Conservation (phyloP, 1,284 basidiomycete species). For the Cryptococcus wingfieldii region DNA sequence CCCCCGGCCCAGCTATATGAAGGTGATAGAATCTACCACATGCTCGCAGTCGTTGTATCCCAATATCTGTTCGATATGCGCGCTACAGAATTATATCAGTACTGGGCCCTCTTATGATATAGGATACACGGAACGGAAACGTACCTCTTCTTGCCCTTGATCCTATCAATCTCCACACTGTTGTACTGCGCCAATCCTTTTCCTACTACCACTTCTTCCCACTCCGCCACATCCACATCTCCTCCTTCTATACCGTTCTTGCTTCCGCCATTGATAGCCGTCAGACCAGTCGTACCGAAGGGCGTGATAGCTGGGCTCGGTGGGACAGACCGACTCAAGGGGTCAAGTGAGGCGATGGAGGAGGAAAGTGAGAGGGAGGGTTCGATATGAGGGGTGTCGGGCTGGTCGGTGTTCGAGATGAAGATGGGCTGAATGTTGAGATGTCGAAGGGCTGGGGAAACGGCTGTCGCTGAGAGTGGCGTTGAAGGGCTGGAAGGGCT, state of each 20-base stretch:
- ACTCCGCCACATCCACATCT: conserved; percentile 51
- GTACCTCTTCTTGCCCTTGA: conserved; percentile 87
- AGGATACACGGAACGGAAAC: conserved; percentile 21
- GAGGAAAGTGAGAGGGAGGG: conserved; percentile 45
- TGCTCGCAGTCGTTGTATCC: conserved; percentile 96
- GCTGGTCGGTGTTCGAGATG: conserved; percentile 15
- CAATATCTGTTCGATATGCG: conserved; percentile 71
- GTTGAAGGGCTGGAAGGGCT: conserved; percentile 8
- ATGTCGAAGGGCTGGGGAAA: conserved; percentile 11
- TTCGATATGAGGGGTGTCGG: conserved; percentile 43
- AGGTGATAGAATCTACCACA: conserved; percentile 80
- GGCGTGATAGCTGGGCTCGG: conserved; percentile 34
- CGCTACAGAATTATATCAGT: conserved; percentile 53
- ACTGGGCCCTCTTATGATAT: background rate
- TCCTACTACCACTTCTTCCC: conserved; percentile 84
- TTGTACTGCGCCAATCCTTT: conserved; percentile 94
- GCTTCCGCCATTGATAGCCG: conserved; percentile 1
- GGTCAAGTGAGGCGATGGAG: conserved; percentile 47
- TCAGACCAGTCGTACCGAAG: conserved; percentile 18
- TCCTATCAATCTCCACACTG: conserved; percentile 79
- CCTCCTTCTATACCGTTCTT: conserved; percentile 1
- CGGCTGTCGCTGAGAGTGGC: background rate
- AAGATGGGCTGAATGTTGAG: conserved; percentile 1
- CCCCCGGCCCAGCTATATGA: conserved; percentile 16
- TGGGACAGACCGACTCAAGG: conserved; percentile 33